Evolutionary conservation across 768 basidiomycete species (phyloP), one percentile per base, ranked within the genome.

Genomic region (Boletus sensibilis): DNA sequence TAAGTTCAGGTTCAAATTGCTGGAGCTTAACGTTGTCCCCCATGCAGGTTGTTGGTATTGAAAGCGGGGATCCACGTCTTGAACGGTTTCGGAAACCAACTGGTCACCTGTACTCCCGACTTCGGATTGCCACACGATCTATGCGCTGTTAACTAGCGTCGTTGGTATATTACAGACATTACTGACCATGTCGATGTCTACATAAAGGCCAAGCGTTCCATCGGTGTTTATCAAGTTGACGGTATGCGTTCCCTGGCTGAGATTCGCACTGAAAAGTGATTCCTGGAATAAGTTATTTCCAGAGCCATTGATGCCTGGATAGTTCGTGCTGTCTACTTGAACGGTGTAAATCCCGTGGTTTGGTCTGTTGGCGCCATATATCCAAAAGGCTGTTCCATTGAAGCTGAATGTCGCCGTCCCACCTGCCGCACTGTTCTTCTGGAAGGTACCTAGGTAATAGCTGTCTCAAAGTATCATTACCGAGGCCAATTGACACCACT

Each of bases 261-360:
- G 66, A 21, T 63, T 67, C 2, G 64, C 61, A 8, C 59, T 67
- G 59, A 74, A 82, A 16, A 83, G 68, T 3, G 62, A 52, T 25
- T 74, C 71, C 60, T 81, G 78, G 56, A 78, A 82, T 8, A 65
- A 33, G 29, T 59, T 44, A 50, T 61, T 53, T 25, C 63, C 64
- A 11, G 56, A 47, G 6, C 78, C 80, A 55, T 72, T 72, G 39
- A 57, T 43, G 16, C 63, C 54, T 13, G 69, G 53, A 52, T 66
- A 74, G 37, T 46, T 53, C 8, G 40, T 60, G 29, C 65, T 59
- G 65, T 83, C 81, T 3, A 83, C 59, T 37, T 67, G 68, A 37
- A 83, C 72, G 38, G 76, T 71, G 58, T 76, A 84, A 2, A 50
- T 55, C 0, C 82, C 79, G 60, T 82, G 79, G 55, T 79, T 80